A percentile compares a stretch with the other conserved stretches of the same genome.
phyloP scores from a whole-genome alignment of 441 rosid genomes.

The Sinapis alba region DNA sequence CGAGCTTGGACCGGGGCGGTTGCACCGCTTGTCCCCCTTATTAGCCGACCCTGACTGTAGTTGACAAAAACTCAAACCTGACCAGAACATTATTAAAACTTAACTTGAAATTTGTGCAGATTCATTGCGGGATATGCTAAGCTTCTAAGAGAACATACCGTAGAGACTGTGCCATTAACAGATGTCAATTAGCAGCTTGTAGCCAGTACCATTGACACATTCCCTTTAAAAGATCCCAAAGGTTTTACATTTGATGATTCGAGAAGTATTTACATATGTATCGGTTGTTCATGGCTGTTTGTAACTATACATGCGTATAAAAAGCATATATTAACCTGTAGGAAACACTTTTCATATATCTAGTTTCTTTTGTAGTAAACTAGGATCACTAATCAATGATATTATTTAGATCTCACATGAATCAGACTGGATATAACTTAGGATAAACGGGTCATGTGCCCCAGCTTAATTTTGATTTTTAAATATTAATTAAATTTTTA shows the following conservation, averaged over 20 bases:
- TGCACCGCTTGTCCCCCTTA: no score
- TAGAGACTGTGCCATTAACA: slow-evolving; percentile 23
- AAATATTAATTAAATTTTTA: no score
- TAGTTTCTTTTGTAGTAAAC: background rate
- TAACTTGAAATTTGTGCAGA: slow-evolving; percentile 38
- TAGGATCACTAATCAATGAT: slow-evolving; percentile 25
- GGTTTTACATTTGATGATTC: slow-evolving; percentile 23
- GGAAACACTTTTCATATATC: slow-evolving; percentile 28
- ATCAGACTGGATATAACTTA: no score
- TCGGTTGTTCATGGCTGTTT: slow-evolving; percentile 16
- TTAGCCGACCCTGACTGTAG: no score
- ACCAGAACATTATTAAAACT: background rate
- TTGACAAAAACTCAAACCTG: background rate
- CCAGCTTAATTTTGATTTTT: no score
- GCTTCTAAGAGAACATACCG: slow-evolving; percentile 40
- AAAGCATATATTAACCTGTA: slow-evolving; percentile 25
- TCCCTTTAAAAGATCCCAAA: slow-evolving; percentile 13
- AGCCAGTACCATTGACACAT: slow-evolving; percentile 16
- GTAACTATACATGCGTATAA: slow-evolving; percentile 39
- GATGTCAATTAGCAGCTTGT: slow-evolving; percentile 37
- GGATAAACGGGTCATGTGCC: no score
- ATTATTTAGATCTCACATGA: no score
- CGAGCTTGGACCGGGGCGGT: no score
- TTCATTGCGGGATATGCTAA: slow-evolving; percentile 42
- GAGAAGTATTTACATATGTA: slow-evolving; percentile 23